Evolutionary conservation across 2,329 filamentous ascomycete species (phyloP).

Genomic region (Fusarium hainanense): DNA sequence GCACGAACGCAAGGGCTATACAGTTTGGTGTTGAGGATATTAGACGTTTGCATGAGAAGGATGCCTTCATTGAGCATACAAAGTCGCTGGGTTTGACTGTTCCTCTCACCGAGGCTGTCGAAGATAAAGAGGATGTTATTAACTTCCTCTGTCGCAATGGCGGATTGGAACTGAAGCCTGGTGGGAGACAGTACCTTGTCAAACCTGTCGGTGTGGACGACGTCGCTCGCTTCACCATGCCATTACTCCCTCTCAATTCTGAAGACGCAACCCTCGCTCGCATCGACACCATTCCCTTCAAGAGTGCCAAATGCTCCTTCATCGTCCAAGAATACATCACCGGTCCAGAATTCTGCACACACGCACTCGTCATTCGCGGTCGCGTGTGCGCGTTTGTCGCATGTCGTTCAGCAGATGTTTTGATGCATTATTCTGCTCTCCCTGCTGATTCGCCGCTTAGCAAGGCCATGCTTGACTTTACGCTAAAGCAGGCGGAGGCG

Average conservation of each 20-base stretch:
- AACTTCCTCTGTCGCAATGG: slow-evolving; percentile 58
- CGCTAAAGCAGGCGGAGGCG: slow-evolving; percentile 64
- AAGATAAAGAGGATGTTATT: slow-evolving; percentile 63
- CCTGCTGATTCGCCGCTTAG: slow-evolving; percentile 64
- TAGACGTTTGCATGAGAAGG: slow-evolving; percentile 70
- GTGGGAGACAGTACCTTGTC: slow-evolving; percentile 66
- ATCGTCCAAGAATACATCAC: slow-evolving; percentile 72
- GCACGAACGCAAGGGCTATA: slow-evolving; percentile 69
- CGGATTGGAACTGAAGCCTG: slow-evolving; percentile 39
- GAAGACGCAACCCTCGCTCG: slow-evolving; percentile 65
- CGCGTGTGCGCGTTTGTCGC: slow-evolving; percentile 73
- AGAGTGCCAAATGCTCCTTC: slow-evolving; percentile 54
- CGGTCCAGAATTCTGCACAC: slow-evolving; percentile 75
- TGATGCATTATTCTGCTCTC: slow-evolving; percentile 75
- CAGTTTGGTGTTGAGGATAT: slow-evolving; percentile 70
- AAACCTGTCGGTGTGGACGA: slow-evolving; percentile 74
- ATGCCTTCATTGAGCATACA: slow-evolving; percentile 71
- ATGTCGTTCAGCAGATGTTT: slow-evolving; percentile 70
- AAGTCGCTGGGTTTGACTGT: slow-evolving; percentile 63
- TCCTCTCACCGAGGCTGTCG: slow-evolving; percentile 65
- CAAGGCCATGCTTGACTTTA: slow-evolving; percentile 73
- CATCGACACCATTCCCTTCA: slow-evolving; percentile 58
- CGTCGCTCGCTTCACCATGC: slow-evolving; percentile 69
- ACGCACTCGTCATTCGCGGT: slow-evolving; percentile 74
- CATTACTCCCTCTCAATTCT: slow-evolving; percentile 68